These are phyloP conservation scores for Helicocarpus griseus DNA, from an alignment of 2,329 filamentous ascomycete genomes.

Conservation along the genomic window DNA sequence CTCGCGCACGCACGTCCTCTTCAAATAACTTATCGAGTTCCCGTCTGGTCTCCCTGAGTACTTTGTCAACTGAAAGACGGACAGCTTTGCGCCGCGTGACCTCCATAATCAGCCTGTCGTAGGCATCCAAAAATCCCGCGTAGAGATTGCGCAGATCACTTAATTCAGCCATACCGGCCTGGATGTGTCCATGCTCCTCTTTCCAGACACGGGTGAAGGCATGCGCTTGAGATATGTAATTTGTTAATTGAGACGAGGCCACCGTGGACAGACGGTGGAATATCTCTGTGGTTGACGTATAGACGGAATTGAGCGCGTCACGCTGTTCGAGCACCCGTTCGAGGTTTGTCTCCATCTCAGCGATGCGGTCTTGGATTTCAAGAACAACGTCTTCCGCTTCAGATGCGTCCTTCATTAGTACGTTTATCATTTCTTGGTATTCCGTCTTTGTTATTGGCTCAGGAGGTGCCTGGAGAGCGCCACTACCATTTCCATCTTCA, in stretches of 20 bases:
- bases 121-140: slow-evolving; percentile 73
- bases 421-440: slow-evolving; percentile 69
- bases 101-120: slow-evolving; percentile 76
- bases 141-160: slow-evolving; percentile 72
- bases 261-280: slow-evolving; percentile 60
- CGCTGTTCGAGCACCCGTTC: slow-evolving; percentile 55
- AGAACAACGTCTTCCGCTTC: slow-evolving; percentile 54
- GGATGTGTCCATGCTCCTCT: slow-evolving; percentile 61
- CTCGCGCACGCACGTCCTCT: slow-evolving; percentile 61
- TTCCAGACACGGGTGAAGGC: slow-evolving; percentile 53
- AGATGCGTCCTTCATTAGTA: slow-evolving; percentile 51
- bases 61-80: slow-evolving; percentile 61
- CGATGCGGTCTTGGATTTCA: slow-evolving; percentile 64
- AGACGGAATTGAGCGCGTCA: slow-evolving; percentile 45
- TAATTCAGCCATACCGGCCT: slow-evolving; percentile 63
- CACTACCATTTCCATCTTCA: slow-evolving; percentile 23
- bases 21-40: slow-evolving; percentile 67
- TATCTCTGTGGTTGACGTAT: slow-evolving; percentile 51
- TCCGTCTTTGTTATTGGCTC: slow-evolving; percentile 68
- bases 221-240: slow-evolving; percentile 39
- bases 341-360: slow-evolving; percentile 66
- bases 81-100: slow-evolving; percentile 63
- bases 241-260: slow-evolving; percentile 50
- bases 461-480: slow-evolving; percentile 38
- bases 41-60: slow-evolving; percentile 68